Evolutionary conservation across 306 rosid species (phyloP), one percentile per base, ranked within the genome.

Genomic region (Dalbergia cultrata): DNA sequence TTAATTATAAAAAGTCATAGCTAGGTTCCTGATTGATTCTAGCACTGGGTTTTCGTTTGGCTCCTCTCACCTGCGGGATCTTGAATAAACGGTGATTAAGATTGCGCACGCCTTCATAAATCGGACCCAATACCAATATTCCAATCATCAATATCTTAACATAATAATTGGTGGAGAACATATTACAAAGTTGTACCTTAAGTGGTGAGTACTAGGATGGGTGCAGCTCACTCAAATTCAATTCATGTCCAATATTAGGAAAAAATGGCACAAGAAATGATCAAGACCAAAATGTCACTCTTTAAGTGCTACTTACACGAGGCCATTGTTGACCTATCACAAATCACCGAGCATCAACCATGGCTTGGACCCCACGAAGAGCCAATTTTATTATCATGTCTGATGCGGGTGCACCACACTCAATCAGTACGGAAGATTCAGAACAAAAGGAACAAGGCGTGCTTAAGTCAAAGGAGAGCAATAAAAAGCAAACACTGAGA

Each of bases 341-440:
- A 74, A 21, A 56, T 19, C 13, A 49, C 21, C 10, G 45, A 49
- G 81, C 7, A 1, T 52, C 18, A 76, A 50, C 37, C n/a, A 49
- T 58, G 50, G 62, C 33, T 68, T 69, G 39, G 76, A 69, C 69
- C 76, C 76, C 81, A 21, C 45, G 0, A 67, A 41, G 6, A 65
- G 43, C 57, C 9, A 83, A 67, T 58, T 33, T 26, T 26, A 26
- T 33, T 34, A 58, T 18, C 26, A 67, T 11, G 26, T 9, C 61
- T 43, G 39, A 53, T 67, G 44, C 53, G 73, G 77, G 67, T 80
- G 87, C 84, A 72, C 72, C 80, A 63, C 82, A 74, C 64, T 26
- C 18, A 14, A 83, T 34, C 50, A 7, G 82, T 77, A 83, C 83
- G 86, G 86, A 82, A 76, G 78, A 50, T 60, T 82, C 72, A 61